Base-by-base conservation (phyloP, 2,329 filamentous ascomycete species). In the Neodidymelliopsis sp. region DNA sequence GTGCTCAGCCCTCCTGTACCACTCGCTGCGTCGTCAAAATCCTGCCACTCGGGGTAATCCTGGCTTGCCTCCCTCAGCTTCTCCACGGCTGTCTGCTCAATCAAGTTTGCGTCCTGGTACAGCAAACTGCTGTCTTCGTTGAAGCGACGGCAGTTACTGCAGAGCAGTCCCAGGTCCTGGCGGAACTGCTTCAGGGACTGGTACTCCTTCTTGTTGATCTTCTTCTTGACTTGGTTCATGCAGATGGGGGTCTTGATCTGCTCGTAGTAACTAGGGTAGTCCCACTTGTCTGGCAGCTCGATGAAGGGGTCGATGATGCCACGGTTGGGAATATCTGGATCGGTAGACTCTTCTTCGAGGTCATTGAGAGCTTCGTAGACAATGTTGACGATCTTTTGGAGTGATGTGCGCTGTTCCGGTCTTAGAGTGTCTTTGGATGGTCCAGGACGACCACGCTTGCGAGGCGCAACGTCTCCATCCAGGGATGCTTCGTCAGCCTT, bases 171-270 rank as follows among this genome's bases (percentile, higher is more conserved):
- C 55, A 99, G 86, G 67, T 99, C 95, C 59, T 84, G 85, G 45
- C 85, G 83, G 81, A 99, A 85, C 62, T 92, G 90, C 67, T 84
- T 85, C 53, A 97, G 75, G 65, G 83, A 88, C 61, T 84, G 85
- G 74, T 99, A 99, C 69, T 97, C 90, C 67, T 95, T 90, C 74
- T 90, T 93, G 79, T 96, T 97, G 77, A 99, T 96, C 79, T 91
- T 93, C 70, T 88, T 90, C 70, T 90, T 86, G 67, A 99, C 96
- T 71, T 91, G 87, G 62, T 96, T 94, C 89, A 97, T 96, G 68
- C 90, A 93, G 67, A 99, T 97, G 0, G 94, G 94, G 44, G 87
- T 88, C 68, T 88, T 84, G 71, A 99, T 99, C 72, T 97, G 85
- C 69, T 93, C 78, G 72, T 97, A 99, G 78, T 99, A 99, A 70